A percentile compares a stretch with the other conserved stretches of the same genome.
Conservation (phyloP, 352 stramenopile species). For the Pythium aristosporum region DNA sequence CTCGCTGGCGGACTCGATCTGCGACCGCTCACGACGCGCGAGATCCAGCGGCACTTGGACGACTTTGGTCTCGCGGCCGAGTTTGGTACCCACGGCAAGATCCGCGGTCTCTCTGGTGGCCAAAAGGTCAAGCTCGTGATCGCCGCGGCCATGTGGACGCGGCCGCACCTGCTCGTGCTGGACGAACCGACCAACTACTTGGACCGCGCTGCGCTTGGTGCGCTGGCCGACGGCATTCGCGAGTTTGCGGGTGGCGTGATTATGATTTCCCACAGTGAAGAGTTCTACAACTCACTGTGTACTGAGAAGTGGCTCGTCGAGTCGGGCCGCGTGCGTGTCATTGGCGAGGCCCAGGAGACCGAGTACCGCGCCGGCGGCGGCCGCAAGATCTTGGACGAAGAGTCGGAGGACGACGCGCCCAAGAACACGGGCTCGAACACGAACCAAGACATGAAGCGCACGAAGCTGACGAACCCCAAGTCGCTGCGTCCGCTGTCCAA, state of each 20-base stretch:
- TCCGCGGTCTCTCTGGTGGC: slow-evolving; percentile 69
- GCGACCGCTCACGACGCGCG: slow-evolving; percentile 61
- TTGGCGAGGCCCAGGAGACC: slow-evolving; percentile 70
- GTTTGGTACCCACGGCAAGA: slow-evolving; percentile 82
- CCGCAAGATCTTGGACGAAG: slow-evolving; percentile 62
- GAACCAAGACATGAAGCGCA: slow-evolving; percentile 61
- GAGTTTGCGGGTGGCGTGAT: slow-evolving; percentile 69
- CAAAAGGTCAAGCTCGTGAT: slow-evolving; percentile 86
- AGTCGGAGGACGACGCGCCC: slow-evolving; percentile 37
- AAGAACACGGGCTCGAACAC: slow-evolving; percentile 43
- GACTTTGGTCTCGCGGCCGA: slow-evolving; percentile 70
- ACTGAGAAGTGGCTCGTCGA: slow-evolving; percentile 78
- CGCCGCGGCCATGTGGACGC: slow-evolving; percentile 76
- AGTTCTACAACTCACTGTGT: slow-evolving; percentile 83
- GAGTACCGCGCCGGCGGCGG: slow-evolving; percentile 66
- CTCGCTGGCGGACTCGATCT: slow-evolving; percentile 54
- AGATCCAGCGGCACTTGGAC: slow-evolving; percentile 75
- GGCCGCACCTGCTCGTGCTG: slow-evolving; percentile 85
- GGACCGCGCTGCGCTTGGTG: slow-evolving; percentile 63
- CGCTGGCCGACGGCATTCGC: slow-evolving; percentile 64
- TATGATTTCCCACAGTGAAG: slow-evolving; percentile 82
- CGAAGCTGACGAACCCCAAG: slow-evolving; percentile 72
- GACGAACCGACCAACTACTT: slow-evolving; percentile 90
- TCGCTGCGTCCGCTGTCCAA: slow-evolving; percentile 64
- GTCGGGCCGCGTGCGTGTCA: slow-evolving; percentile 58